Conservation (phyloP, 2,329 filamentous ascomycete species). For the Mariannaea elegans region DNA sequence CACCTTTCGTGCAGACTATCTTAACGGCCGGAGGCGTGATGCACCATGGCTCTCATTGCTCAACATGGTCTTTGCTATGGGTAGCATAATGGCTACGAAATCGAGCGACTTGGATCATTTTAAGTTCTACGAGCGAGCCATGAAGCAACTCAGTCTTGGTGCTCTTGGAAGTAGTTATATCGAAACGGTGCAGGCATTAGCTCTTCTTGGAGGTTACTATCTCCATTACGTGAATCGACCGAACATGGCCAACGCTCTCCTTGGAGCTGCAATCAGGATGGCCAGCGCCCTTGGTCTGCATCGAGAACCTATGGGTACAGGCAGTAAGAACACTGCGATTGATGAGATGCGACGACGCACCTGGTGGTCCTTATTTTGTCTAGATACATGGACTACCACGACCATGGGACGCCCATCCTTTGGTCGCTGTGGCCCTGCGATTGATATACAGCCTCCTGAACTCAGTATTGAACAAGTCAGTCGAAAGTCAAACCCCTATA, state of each 20-base stretch:
- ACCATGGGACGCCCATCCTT: conserved; percentile 76
- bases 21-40: conserved; percentile 58
- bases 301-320: conserved; percentile 59
- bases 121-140: conserved; percentile 73
- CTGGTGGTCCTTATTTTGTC: conserved; percentile 79
- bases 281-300: conserved; percentile 76
- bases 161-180: conserved; percentile 67
- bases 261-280: conserved; percentile 77
- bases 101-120: conserved; percentile 73
- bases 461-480: conserved; percentile 59
- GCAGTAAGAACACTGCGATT: conserved; percentile 1
- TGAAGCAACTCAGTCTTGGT: conserved; percentile 72
- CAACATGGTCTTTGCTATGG: conserved; percentile 82
- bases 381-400: conserved; percentile 78
- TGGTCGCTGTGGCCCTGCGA: conserved; percentile 71
- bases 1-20: conserved; percentile 58
- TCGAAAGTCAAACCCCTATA: too few species aligned
- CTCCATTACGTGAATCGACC: conserved; percentile 80
- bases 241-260: conserved; percentile 76
- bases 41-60: conserved; percentile 75
- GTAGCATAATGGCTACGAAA: conserved; percentile 73
- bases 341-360: conserved; percentile 71
- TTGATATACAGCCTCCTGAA: conserved; percentile 72
- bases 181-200: conserved; percentile 75
- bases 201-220: conserved; percentile 77